phyloP scores from a whole-genome alignment of 2,329 filamentous ascomycete species.

The Cladosporium oxysporum region DNA sequence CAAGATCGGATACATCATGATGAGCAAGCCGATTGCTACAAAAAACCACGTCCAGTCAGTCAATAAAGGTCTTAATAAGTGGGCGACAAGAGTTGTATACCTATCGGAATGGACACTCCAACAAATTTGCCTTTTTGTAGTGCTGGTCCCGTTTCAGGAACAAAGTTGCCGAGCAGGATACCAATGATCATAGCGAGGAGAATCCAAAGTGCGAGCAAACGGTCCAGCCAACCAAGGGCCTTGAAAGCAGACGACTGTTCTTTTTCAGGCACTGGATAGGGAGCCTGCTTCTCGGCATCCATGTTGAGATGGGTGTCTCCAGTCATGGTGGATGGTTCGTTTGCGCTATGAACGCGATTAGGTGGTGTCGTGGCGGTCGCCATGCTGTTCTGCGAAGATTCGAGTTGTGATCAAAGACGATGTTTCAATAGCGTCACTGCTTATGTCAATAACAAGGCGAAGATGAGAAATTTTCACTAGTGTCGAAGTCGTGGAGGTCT shows the following conservation, averaged over 20 bases:
- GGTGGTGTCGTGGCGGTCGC: too few relatives aligned
- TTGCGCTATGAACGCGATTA: too few relatives aligned
- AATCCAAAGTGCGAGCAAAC: slow-evolving; percentile 60
- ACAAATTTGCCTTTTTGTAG: slow-evolving; percentile 73
- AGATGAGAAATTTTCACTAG: too few relatives aligned
- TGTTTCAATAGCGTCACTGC: too few relatives aligned
- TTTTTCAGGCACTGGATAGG: background rate
- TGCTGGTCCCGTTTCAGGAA: slow-evolving; percentile 58
- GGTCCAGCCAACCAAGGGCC: slow-evolving; percentile 44
- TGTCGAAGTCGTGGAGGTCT: too few relatives aligned
- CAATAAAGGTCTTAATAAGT: too few relatives aligned
- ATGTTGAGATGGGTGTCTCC: background rate
- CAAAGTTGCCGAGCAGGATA: slow-evolving; percentile 73
- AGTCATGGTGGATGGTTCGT: background rate
- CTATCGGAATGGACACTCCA: slow-evolving; percentile 65
- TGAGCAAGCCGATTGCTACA: slow-evolving; percentile 68
- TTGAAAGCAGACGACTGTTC: slow-evolving; percentile 31
- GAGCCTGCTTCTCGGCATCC: slow-evolving; percentile 2
- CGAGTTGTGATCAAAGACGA: too few relatives aligned
- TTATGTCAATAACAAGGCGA: too few relatives aligned
- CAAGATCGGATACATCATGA: slow-evolving; percentile 92
- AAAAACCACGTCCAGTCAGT: too few relatives aligned
- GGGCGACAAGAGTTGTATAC: too few relatives aligned
- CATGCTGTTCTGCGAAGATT: too few relatives aligned
- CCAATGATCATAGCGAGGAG: slow-evolving; percentile 74